Evolutionary conservation across 371 early-diverging fungal species (phyloP).

Genomic region (Nematocida major): DNA sequence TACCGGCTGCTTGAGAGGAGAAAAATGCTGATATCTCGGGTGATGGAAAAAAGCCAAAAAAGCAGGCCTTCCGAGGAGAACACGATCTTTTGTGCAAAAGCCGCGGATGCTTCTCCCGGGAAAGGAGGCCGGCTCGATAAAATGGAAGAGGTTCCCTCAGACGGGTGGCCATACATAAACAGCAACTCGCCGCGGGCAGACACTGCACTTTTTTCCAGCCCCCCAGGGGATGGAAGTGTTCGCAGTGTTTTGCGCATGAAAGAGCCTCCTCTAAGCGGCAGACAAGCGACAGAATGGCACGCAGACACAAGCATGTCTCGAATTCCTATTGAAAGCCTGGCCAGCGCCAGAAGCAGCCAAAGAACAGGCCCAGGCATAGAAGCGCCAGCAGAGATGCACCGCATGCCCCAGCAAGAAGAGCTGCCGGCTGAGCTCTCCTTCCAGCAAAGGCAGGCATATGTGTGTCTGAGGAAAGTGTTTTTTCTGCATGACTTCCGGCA

Average conservation of each 20-base stretch:
- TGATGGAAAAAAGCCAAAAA: background rate
- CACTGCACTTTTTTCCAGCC: no score
- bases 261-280: background rate
- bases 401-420: no score
- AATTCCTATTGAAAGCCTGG: slow-evolving; percentile 11
- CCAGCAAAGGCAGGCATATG: slow-evolving; percentile 9
- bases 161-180: no score
- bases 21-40: background rate
- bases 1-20: background rate
- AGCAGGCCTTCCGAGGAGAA: background rate
- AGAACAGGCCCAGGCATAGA: no score
- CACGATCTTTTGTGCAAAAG: no score
- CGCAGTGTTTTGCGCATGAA: background rate
- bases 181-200: no score
- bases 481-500: slow-evolving; percentile 73
- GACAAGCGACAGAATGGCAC: background rate
- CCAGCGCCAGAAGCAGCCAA: background rate
- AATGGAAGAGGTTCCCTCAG: no score
- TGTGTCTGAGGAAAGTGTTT: slow-evolving; percentile 66
- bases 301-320: background rate
- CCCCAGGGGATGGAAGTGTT: no score
- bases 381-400: no score
- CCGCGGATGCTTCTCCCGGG: no score
- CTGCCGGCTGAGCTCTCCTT: background rate
- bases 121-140: no score